A percentile compares a stretch with the other conserved stretches of the same genome.
Evolutionary conservation across 768 basidiomycete species (phyloP).

Genomic region (Mycena albidolilacea): DNA sequence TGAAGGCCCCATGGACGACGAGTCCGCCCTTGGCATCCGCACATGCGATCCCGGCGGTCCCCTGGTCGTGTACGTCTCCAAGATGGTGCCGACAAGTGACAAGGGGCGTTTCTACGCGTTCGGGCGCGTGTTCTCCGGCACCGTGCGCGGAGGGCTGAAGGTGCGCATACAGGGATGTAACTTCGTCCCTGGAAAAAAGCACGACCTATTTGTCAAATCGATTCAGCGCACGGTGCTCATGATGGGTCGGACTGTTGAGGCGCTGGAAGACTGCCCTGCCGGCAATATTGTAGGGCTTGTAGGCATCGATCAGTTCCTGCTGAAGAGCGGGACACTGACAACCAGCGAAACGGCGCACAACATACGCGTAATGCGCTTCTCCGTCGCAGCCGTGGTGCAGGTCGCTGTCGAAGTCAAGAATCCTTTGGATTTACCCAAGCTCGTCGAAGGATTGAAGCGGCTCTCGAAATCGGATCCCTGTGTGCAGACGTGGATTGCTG

Average conservation of each 20-base stretch:
- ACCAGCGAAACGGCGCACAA: conserved; percentile 99
- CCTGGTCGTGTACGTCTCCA: conserved; percentile 97
- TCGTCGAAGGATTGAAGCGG: conserved; percentile 99
- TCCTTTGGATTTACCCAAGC: conserved; percentile 97
- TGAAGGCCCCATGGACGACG: conserved; percentile 99
- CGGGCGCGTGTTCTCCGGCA: conserved; percentile 99
- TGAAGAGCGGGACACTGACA: conserved; percentile 99
- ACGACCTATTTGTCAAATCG: conserved; percentile 97
- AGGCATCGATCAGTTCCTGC: conserved; percentile 99
- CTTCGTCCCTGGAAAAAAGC: conserved; percentile 98
- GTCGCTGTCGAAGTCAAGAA: conserved; percentile 99
- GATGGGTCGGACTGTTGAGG: conserved; percentile 99
- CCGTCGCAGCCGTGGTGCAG: conserved; percentile 98
- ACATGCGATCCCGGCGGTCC: conserved; percentile 97
- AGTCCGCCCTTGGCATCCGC: conserved; percentile 97
- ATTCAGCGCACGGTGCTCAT: conserved; percentile 99
- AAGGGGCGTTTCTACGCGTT: conserved; percentile 99
- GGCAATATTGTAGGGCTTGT: conserved; percentile 99
- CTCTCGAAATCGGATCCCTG: conserved; percentile 99
- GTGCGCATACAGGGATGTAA: conserved; percentile 99
- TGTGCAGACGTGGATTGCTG: conserved; percentile 93
- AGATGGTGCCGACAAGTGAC: conserved; percentile 99
- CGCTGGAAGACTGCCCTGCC: conserved; percentile 98
- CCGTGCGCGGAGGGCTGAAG: conserved; percentile 96
- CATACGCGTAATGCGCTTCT: conserved; percentile 99